Conservation (phyloP, 148 eudicot genomes). For the Diospyros lotus region DNA sequence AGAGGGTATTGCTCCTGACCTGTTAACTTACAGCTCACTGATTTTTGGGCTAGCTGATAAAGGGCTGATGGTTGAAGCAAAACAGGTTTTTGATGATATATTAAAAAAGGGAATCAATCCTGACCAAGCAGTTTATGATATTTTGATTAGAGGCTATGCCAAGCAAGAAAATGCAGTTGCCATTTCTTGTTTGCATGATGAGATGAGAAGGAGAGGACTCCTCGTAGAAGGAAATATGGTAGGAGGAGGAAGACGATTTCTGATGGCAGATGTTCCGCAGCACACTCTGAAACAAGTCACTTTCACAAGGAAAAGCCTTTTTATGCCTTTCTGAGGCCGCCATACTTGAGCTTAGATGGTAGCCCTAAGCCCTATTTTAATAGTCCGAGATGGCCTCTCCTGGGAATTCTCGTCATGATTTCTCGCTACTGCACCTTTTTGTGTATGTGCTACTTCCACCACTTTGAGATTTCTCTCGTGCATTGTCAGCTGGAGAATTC, state of each 20-base stretch:
- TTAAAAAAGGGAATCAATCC: conserved; percentile 18
- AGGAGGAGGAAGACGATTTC: background rate
- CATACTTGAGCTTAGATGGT: background rate
- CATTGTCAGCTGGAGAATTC: background rate
- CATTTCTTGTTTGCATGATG: conserved; percentile 18
- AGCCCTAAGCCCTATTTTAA: background rate
- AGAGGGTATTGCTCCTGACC: conserved; percentile 21
- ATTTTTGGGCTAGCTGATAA: conserved; percentile 17
- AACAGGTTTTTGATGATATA: conserved; percentile 21
- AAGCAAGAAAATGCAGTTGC: conserved; percentile 10
- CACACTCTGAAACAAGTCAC: background rate
- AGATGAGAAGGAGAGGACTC: conserved; percentile 18
- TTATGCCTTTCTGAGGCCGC: background rate
- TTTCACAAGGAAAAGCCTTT: background rate
- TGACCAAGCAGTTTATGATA: conserved; percentile 20
- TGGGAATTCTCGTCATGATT: background rate
- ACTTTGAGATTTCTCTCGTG: background rate
- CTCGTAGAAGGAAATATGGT: background rate
- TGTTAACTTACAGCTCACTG: conserved; percentile 19
- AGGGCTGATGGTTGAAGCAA: conserved; percentile 24
- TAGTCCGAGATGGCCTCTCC: background rate
- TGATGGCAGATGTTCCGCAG: background rate
- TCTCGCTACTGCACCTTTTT: background rate
- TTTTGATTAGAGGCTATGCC: conserved; percentile 21
- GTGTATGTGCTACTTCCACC: background rate